Percentiles rank a stretch among this genome's conserved stretches.
Evolutionary conservation across 352 stramenopile genomes (phyloP).

Genomic region (Sclerospora graminicola): DNA sequence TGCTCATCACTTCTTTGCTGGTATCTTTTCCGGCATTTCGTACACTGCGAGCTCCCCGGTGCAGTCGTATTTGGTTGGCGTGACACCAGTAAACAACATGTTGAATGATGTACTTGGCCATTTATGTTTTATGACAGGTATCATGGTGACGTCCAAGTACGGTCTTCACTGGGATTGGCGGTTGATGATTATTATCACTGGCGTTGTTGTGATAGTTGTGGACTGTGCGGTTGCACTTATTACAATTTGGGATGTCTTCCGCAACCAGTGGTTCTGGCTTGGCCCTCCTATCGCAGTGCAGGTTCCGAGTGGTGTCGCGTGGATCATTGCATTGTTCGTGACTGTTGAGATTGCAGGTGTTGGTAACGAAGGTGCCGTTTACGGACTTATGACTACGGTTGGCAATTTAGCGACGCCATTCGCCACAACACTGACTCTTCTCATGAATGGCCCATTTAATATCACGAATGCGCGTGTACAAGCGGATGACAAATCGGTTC

Average conservation of each 20-base stretch:
- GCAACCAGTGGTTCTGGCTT: conserved; percentile 45
- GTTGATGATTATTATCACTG: conserved; percentile 19
- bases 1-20: conserved; percentile 27
- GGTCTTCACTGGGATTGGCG: conserved; percentile 54
- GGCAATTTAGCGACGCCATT: conserved; percentile 42
- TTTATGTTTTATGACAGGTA: conserved; percentile 17
- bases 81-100: conserved; percentile 33
- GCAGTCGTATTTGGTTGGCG: conserved; percentile 30
- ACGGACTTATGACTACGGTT: conserved; percentile 53
- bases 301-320: conserved; percentile 38
- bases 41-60: conserved; percentile 30
- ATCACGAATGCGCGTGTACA: conserved; percentile 35
- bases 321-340: conserved; percentile 49
- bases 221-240: conserved; percentile 29
- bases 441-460: conserved; percentile 31
- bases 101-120: conserved; percentile 23
- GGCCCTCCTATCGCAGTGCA: conserved; percentile 31
- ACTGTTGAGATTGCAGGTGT: conserved; percentile 45
- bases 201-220: conserved; percentile 24
- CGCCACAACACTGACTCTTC: conserved; percentile 26
- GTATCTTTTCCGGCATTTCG: conserved; percentile 32
- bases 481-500: conserved; percentile 21
- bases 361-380: conserved; percentile 53
- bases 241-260: conserved; percentile 41
- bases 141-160: conserved; percentile 45